Evolutionary conservation across 257 asterid species (phyloP).

Genomic region (Solanum tarapatanum): DNA sequence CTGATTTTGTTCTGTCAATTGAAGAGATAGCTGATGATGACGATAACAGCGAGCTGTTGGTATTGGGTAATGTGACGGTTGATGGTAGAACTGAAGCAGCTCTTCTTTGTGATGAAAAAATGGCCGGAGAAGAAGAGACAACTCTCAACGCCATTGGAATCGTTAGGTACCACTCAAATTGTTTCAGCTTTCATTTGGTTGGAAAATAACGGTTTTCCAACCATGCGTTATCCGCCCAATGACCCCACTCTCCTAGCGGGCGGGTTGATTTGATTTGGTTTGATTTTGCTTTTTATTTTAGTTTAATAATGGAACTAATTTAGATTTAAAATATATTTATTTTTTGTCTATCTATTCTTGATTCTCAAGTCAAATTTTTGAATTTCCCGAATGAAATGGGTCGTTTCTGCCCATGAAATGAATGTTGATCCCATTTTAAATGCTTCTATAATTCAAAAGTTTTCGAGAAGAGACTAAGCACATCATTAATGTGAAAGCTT

Average conservation of each 20-base stretch:
- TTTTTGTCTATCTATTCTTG: no score
- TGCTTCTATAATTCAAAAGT: no score
- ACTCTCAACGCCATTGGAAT: constrained; percentile 20
- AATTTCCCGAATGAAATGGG: background rate
- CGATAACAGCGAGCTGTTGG: background rate
- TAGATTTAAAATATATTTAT: background rate
- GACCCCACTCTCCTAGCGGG: background rate
- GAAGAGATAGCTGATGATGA: constrained; percentile 4
- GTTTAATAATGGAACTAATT: no score
- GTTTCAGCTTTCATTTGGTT: constrained; percentile 5
- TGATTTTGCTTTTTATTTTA: no score
- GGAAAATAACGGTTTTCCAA: constrained; percentile 9
- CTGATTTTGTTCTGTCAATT: background rate
- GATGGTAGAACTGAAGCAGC: background rate
- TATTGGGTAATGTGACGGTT: background rate
- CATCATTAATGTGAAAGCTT: background rate
- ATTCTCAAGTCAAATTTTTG: background rate
- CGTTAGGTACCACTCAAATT: background rate
- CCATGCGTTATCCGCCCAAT: background rate
- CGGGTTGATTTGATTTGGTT: background rate
- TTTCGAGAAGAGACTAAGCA: no score
- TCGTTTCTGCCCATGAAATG: background rate
- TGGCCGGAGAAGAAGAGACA: constrained; percentile 1
- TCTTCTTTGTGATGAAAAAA: constrained; percentile 4
- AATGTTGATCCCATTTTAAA: no score